Base-by-base conservation (phyloP, 331 rosid species). In the Pyrus hybrid region DNA sequence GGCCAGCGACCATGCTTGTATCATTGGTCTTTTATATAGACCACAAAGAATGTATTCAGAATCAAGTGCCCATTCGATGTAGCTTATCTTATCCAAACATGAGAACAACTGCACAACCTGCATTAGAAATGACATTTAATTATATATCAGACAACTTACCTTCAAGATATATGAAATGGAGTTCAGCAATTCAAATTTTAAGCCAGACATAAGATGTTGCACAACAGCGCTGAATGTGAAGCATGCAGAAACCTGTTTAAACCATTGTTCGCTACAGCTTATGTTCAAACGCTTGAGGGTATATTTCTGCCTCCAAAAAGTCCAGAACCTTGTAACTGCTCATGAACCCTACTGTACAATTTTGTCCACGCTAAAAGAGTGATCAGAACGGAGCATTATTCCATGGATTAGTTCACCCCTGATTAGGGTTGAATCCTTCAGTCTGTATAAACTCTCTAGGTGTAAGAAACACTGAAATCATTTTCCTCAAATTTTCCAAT, bases 21-120 rank as follows among this genome's bases (percentile, higher is more conserved):
- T 94, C 96, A 94, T 90, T 28, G 97, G 93, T 79, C 87, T 88
- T 86, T 87, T 92, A 77, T 86, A 89, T 47, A 94, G 88, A 84
- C 99, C 99, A 80, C 99, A 94, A 67, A 94, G 99, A 83, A 94
- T 94, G 76, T 94, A 94, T 79, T 92, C 99, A n/a, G 99, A 94
- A 87, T 94, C 99, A 51, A 85, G 86, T 26, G 99, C 96, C 99
- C 99, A 94, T 86, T 94, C 99, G 28, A 94, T 92, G 78, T 92
- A 94, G 89, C 96, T 92, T 83, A 94, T 94, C 90, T 84, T 94
- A 92, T 94, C 99, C 88, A 94, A 80, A 90, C 97, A 94, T 56
- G 99, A 92, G 83, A 90, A 94, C 88, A 94, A 84, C 86, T 92
- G 99, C 85, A 91, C 97, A 80, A 94, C 99, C 99, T 92, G 90